A percentile compares a stretch with the other conserved stretches of the same genome.
Evolutionary conservation across 2,329 filamentous ascomycete species (phyloP).

Genomic region (Pseudocercospora ulei): DNA sequence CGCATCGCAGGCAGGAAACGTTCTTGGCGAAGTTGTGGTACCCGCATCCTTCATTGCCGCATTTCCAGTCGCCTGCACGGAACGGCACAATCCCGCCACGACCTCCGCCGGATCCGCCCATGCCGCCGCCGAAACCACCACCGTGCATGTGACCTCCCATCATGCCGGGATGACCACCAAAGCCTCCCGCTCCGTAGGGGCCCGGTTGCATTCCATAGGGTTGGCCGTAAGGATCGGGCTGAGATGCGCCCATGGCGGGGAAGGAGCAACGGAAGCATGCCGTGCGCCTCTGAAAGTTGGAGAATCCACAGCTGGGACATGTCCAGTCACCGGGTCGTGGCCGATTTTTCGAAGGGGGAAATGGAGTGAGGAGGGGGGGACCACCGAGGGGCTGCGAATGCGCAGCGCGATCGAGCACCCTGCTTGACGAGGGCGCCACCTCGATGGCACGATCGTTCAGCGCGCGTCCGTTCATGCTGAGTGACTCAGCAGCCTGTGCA

Average conservation of each 20-base stretch:
- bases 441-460: slow-evolving; percentile 98
- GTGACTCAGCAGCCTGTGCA: slow-evolving; percentile 76
- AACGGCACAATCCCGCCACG: slow-evolving; percentile 71
- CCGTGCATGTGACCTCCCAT: slow-evolving; percentile 57
- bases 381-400: slow-evolving; percentile 44
- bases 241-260: slow-evolving; percentile 72
- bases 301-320: slow-evolving; percentile 96
- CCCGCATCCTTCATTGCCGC: slow-evolving; percentile 88
- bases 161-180: slow-evolving; percentile 59
- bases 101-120: slow-evolving; percentile 51
- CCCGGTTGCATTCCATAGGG: slow-evolving; percentile 38
- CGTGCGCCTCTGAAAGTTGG: slow-evolving; percentile 96
- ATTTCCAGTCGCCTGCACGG: slow-evolving; percentile 98
- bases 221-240: slow-evolving; percentile 51
- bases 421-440: slow-evolving; percentile 92
- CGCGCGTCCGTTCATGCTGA: slow-evolving; percentile 98
- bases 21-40: slow-evolving; percentile 99
- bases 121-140: slow-evolving; percentile 37
- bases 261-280: slow-evolving; percentile 99
- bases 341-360: slow-evolving; percentile 96
- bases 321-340: slow-evolving; percentile 97
- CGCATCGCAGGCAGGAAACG: slow-evolving; percentile 91
- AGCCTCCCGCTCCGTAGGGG: slow-evolving; percentile 36
- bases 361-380: slow-evolving; percentile 70
- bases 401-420: slow-evolving; percentile 86